Percentiles rank a stretch among this genome's conserved stretches.
These are phyloP conservation scores for Tulasnella sp. DNA, from an alignment of 768 basidiomycete species.

Conservation along the genomic window DNA sequence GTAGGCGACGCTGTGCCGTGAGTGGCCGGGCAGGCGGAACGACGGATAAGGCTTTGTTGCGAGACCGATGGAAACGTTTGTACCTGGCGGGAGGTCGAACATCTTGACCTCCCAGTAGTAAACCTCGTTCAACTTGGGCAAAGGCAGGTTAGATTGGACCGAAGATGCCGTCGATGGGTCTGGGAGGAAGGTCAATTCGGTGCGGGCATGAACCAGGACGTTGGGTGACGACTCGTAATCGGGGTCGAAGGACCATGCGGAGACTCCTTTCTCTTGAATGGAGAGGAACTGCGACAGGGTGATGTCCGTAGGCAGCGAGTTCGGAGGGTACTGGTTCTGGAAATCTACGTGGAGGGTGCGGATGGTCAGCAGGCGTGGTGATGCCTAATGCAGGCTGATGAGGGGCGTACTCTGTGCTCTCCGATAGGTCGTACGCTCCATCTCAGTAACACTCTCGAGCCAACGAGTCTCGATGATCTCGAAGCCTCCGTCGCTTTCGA, in stretches of 20 bases:
- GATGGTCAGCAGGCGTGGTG: background rate
- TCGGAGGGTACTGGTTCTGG: constrained; percentile 87
- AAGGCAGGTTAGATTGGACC: constrained; percentile 94
- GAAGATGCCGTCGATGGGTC: constrained; percentile 92
- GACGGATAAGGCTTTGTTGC: constrained; percentile 97
- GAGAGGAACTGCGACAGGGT: constrained; percentile 98
- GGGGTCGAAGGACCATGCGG: constrained; percentile 99
- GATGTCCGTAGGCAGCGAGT: constrained; percentile 97
- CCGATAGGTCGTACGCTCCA: constrained; percentile 67
- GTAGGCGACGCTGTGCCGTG: constrained; percentile 89
- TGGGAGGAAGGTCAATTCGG: constrained; percentile 97
- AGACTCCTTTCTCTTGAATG: constrained; percentile 99
- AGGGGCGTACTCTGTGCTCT: constrained; percentile 78
- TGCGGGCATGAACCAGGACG: constrained; percentile 90
- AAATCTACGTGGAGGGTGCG: constrained; percentile 55
- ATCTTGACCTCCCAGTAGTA: constrained; percentile 99
- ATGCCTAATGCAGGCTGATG: background rate
- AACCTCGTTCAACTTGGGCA: constrained; percentile 97
- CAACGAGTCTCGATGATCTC: constrained; percentile 91
- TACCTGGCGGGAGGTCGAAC: constrained; percentile 90
- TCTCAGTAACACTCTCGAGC: constrained; percentile 81
- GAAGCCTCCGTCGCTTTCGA: constrained; percentile 91
- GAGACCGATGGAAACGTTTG: constrained; percentile 88
- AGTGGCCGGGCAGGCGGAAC: constrained; percentile 87
- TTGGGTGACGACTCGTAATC: constrained; percentile 95